These are phyloP conservation scores for Chalciporus piperatus DNA, from an alignment of 768 basidiomycete genomes.

Conservation along the genomic window DNA sequence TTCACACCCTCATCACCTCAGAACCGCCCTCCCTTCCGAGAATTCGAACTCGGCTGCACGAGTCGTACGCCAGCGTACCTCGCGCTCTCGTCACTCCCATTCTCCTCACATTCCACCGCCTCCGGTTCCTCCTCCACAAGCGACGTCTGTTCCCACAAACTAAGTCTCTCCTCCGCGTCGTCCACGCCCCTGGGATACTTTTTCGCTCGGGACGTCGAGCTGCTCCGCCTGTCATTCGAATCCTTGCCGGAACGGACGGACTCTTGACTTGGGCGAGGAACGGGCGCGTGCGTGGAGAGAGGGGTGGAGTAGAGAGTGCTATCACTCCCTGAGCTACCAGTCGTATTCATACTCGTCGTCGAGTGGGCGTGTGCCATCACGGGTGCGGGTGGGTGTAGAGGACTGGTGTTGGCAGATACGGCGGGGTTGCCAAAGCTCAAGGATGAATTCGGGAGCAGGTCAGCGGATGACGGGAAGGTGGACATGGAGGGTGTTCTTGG, in stretches of 20 bases:
- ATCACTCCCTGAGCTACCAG: constrained; percentile 10
- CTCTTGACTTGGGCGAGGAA: not conserved
- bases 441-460: constrained; percentile 2
- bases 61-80: constrained; percentile 36
- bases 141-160: constrained; percentile 45
- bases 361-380: constrained; percentile 4
- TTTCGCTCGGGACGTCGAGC: constrained; percentile 46
- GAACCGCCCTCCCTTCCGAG: constrained; percentile 8
- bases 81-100: not conserved
- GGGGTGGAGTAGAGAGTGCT: constrained; percentile 15
- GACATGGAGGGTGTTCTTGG: constrained; percentile 30
- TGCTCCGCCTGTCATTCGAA: constrained; percentile 21
- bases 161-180: constrained; percentile 60
- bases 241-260: not conserved
- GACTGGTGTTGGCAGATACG: not conserved
- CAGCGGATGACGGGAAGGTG: constrained; percentile 23
- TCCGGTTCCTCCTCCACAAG: constrained; percentile 23
- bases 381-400: not conserved
- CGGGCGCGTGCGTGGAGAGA: not conserved
- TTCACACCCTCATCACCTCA: not conserved
- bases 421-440: not conserved
- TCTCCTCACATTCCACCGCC: not conserved
- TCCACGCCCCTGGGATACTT: constrained; percentile 46
- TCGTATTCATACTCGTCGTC: constrained; percentile 1
- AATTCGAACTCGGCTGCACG: constrained; percentile 30